A percentile compares a stretch with the other conserved stretches of the same genome.
Conservation (phyloP, 768 basidiomycete genomes). For the Chlorophyllum brunneum region DNA sequence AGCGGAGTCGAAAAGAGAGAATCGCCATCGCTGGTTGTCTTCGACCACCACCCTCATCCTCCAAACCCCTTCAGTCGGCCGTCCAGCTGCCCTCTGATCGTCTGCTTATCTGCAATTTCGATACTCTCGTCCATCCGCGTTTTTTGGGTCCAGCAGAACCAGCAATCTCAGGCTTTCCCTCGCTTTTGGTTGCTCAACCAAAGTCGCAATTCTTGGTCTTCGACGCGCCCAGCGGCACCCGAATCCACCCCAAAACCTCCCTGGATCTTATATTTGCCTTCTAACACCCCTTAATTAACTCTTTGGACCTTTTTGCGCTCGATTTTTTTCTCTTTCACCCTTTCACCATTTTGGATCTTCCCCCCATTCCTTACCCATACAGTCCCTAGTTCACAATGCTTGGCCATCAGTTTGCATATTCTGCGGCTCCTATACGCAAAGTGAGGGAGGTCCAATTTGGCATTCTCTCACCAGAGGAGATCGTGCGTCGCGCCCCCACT, state of each 20-base stretch:
- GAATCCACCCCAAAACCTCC: slow-evolving; percentile 25
- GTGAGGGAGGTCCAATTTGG: slow-evolving; percentile 99
- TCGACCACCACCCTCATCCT: slow-evolving; percentile 39
- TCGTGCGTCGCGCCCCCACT: slow-evolving; percentile 52
- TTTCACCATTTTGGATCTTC: slow-evolving; percentile 11
- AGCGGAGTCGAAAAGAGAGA: slow-evolving; percentile 40
- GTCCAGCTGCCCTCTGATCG: slow-evolving; percentile 22
- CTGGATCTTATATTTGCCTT: slow-evolving; percentile 20
- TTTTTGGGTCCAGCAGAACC: slow-evolving; percentile 18
- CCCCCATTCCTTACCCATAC: slow-evolving; percentile 12
- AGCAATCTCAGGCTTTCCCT: slow-evolving; percentile 24
- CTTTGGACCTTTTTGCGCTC: slow-evolving; percentile 26
- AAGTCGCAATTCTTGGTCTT: slow-evolving; percentile 26
- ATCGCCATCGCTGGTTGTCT: slow-evolving; percentile 9
- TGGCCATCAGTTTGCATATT: slow-evolving; percentile 88
- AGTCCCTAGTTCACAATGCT: slow-evolving; percentile 51
- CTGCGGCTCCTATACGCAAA: slow-evolving; percentile 91
- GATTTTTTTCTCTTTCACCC: slow-evolving; percentile 17
- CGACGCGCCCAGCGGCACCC: slow-evolving; percentile 27
- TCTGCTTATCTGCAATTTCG: slow-evolving; percentile 20
- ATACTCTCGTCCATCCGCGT: slow-evolving; percentile 16
- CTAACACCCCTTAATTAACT: slow-evolving; percentile 24
- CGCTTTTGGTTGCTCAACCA: slow-evolving; percentile 25
- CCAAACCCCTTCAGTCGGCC: slow-evolving; percentile 25
- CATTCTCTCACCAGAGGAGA: slow-evolving; percentile 98